Percentiles rank a stretch among this genome's conserved stretches.
Evolutionary conservation across 2,329 filamentous ascomycete genomes (phyloP).

Genomic region (Arthrobotrys megalospora): DNA sequence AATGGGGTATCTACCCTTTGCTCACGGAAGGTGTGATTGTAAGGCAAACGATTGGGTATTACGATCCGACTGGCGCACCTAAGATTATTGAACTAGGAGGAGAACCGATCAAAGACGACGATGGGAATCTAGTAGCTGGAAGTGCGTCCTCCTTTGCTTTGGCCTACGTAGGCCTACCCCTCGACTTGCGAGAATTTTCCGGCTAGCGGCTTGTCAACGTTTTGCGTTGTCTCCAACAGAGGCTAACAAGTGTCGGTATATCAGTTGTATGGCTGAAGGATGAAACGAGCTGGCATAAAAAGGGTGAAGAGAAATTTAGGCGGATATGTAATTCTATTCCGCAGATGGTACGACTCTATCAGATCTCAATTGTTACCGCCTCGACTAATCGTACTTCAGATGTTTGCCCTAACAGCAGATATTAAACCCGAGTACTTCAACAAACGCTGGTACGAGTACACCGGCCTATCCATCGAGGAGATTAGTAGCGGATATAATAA

Average conservation of each 20-base stretch:
- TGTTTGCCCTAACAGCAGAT: slow-evolving; percentile 53
- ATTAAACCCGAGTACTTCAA: slow-evolving; percentile 60
- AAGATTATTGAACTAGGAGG: slow-evolving; percentile 60
- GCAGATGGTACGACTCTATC: slow-evolving; percentile 45
- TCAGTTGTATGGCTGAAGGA: slow-evolving; percentile 60
- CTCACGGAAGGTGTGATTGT: slow-evolving; percentile 54
- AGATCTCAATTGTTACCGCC: background rate
- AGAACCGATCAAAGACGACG: slow-evolving; percentile 54
- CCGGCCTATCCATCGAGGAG: slow-evolving; percentile 48
- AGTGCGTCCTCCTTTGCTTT: slow-evolving; percentile 48
- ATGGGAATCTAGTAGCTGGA: slow-evolving; percentile 53
- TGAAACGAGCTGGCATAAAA: slow-evolving; percentile 56
- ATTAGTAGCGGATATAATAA: slow-evolving; percentile 23
- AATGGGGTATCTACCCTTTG: slow-evolving; percentile 55
- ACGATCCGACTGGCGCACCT: slow-evolving; percentile 35
- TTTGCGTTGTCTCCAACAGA: slow-evolving; percentile 59
- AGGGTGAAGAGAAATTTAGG: slow-evolving; percentile 56
- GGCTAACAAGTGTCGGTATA: slow-evolving; percentile 20
- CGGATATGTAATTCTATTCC: slow-evolving; percentile 57
- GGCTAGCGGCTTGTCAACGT: slow-evolving; percentile 1
- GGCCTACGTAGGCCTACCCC: background rate
- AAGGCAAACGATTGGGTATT: slow-evolving; percentile 55
- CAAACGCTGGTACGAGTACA: slow-evolving; percentile 60
- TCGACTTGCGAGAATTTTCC: slow-evolving; percentile 13
- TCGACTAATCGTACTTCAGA: slow-evolving; percentile 15